Percentiles rank a stretch among this genome's conserved stretches.
Conservation (phyloP, 2,329 filamentous ascomycete genomes). For the Botrytis deweyae region DNA sequence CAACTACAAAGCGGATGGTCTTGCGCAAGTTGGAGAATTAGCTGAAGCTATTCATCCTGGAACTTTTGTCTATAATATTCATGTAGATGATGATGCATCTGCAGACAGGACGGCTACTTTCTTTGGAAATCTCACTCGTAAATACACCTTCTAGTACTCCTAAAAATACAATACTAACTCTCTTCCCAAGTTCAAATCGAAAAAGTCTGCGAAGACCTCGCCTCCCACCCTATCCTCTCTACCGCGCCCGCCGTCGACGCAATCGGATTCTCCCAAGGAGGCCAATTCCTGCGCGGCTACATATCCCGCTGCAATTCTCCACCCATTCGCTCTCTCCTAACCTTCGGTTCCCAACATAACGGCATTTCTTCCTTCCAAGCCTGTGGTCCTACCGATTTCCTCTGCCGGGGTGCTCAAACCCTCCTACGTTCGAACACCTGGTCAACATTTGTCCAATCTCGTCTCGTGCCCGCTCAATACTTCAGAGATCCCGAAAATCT, state of each 20-base stretch:
- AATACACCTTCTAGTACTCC: not conserved
- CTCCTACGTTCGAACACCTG: slow-evolving; percentile 80
- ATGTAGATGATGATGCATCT: slow-evolving; percentile 59
- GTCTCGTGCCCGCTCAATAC: slow-evolving; percentile 91
- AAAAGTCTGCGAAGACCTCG: slow-evolving; percentile 74
- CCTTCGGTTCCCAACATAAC: slow-evolving; percentile 71
- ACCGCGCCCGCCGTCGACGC: slow-evolving; percentile 84
- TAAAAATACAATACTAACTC: not conserved
- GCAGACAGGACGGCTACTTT: slow-evolving; percentile 82
- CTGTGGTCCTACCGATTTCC: slow-evolving; percentile 70
- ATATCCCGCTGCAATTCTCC: slow-evolving; percentile 76
- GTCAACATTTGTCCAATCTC: slow-evolving; percentile 72
- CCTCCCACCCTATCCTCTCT: slow-evolving; percentile 73
- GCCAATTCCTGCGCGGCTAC: slow-evolving; percentile 91
- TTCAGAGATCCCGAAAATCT: slow-evolving; percentile 72
- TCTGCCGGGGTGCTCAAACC: slow-evolving; percentile 78
- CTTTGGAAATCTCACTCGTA: slow-evolving; percentile 75
- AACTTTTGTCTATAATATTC: slow-evolving; percentile 79
- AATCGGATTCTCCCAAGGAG: slow-evolving; percentile 92
- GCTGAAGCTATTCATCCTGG: slow-evolving; percentile 73
- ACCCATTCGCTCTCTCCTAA: slow-evolving; percentile 62
- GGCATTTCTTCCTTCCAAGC: slow-evolving; percentile 81
- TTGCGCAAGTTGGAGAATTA: slow-evolving; percentile 69
- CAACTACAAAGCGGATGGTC: slow-evolving; percentile 72
- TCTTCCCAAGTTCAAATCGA: slow-evolving; percentile 57